A percentile compares a stretch with the other conserved stretches of the same genome.
phyloP scores from a whole-genome alignment of 306 rosid species.

The Canavalia ensiformis region DNA sequence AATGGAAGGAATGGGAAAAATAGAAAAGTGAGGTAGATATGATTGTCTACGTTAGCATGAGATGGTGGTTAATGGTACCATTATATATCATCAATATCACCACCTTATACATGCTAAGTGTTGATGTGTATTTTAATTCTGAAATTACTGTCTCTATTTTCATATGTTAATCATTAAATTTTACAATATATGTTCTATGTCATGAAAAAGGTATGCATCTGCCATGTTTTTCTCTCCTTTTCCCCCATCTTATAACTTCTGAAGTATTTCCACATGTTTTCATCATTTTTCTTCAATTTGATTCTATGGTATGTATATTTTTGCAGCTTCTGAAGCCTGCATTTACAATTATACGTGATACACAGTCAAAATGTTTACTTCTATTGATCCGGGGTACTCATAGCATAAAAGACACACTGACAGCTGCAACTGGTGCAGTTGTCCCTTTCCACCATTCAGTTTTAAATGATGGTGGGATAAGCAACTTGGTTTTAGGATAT shows the following conservation, averaged over 20 bases:
- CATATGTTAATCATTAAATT: slow-evolving; percentile 5
- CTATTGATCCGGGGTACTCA: slow-evolving; percentile 96
- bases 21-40: not conserved
- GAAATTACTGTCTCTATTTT: not conserved
- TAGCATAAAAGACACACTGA: slow-evolving; percentile 96
- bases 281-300: slow-evolving; percentile 38
- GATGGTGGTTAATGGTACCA: slow-evolving; percentile 12
- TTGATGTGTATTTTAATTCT: slow-evolving; percentile 30
- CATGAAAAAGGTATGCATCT: slow-evolving; percentile 1
- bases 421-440: slow-evolving; percentile 97
- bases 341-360: slow-evolving; percentile 83
- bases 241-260: not conserved
- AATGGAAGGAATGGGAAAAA: not conserved
- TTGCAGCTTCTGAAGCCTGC: slow-evolving; percentile 97
- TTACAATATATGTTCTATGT: not conserved
- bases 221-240: not conserved
- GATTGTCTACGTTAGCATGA: not conserved
- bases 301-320: slow-evolving; percentile 44
- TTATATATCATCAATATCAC: not conserved
- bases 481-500: slow-evolving; percentile 93
- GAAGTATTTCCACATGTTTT: slow-evolving; percentile 27
- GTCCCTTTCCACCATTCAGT: slow-evolving; percentile 96
- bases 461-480: slow-evolving; percentile 93
- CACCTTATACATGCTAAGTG: not conserved
- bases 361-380: slow-evolving; percentile 82